Base-by-base conservation (phyloP, 2,329 filamentous ascomycete genomes). In the Tolypocladium cylindrosporum region DNA sequence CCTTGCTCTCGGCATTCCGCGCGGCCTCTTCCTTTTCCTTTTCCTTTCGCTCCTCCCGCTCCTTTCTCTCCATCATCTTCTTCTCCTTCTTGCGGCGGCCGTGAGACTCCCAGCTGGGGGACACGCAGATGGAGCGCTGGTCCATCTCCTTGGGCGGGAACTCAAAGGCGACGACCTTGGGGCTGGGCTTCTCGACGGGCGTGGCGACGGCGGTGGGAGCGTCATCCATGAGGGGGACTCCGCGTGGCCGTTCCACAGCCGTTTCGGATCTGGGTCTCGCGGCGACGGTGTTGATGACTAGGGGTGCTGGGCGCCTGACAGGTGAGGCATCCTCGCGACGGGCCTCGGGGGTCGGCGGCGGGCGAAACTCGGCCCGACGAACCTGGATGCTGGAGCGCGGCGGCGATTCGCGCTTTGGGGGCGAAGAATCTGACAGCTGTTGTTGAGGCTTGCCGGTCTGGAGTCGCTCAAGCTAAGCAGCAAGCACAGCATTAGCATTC, bases 71-170 rank as follows among this genome's bases (percentile, higher is more conserved):
- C 36, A 65, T 67, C 59, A 77, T 70, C 64, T 78, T 81, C 66
- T 79, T 81, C 61, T 82, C 79, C 65, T 77, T 79, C 63, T 79
- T 82, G 62, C 74, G 78, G 24, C 77, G 75, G 3, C 76, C 75
- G 62, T 81, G 81, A 27, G 80, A 77, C 61, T 84, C 82, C 83
- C 83, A 86, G 57, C 78, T 84, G 1, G 83, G 83, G 1, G 83
- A 86, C 57, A 84, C 80, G 60, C 83, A 86, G 57, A 85, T 81
- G 0, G 72, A 70, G 7, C 63, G 64, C 36, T 63, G 66, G 24
- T 67, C 67, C 10, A 69, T 64, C 6, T 71, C 63, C 6, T 68
- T 65, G 2, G 67, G 64, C 2, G 70, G 70, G 1, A 71, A 67
- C 50, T 65, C 64, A 48, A 70, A 71, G 3, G 70, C 66, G 16